Conservation (phyloP, 768 basidiomycete species). For the Kwoniella dendrophila region DNA sequence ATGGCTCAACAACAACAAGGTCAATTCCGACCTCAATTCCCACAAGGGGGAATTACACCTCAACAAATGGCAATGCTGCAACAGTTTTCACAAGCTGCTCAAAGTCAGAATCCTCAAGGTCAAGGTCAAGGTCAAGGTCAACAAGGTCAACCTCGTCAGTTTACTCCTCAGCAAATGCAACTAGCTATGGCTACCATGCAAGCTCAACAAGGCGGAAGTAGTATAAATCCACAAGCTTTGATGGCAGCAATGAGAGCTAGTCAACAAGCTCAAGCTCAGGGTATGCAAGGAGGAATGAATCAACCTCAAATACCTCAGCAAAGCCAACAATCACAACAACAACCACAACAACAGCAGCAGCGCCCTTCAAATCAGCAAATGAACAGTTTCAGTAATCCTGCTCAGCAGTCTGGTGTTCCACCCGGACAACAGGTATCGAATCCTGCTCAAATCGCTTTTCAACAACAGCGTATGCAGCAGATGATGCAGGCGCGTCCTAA, state of each 20-base stretch:
- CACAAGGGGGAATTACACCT: constrained; percentile 28
- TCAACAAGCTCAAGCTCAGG: constrained; percentile 8
- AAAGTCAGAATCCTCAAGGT: constrained; percentile 18
- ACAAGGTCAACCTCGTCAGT: constrained; percentile 12
- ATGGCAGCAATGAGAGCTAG: constrained; percentile 29
- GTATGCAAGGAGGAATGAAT: constrained; percentile 1
- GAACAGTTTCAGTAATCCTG: neutral
- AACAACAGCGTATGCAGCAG: constrained; percentile 25
- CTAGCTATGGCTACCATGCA: constrained; percentile 32
- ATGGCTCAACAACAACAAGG: constrained; percentile 30
- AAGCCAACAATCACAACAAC: constrained; percentile 24
- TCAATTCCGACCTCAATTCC: constrained; percentile 24
- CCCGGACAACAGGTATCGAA: constrained; percentile 6
- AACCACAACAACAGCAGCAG: constrained; percentile 7
- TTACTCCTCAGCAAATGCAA: constrained; percentile 38
- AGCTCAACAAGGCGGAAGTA: constrained; percentile 29
- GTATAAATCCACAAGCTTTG: constrained; percentile 20
- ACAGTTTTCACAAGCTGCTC: constrained; percentile 34
- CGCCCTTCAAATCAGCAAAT: constrained; percentile 7
- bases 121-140: constrained; percentile 15
- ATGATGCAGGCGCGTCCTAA: constrained; percentile 12
- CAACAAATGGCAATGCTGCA: constrained; percentile 36
- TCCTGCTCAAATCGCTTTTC: constrained; percentile 3
- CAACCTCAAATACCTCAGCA: constrained; percentile 8
- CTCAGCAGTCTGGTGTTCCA: neutral